A percentile compares a stretch with the other conserved stretches of the same genome.
Conservation (phyloP, 768 basidiomycete species). For the Arthromyces matolae region DNA sequence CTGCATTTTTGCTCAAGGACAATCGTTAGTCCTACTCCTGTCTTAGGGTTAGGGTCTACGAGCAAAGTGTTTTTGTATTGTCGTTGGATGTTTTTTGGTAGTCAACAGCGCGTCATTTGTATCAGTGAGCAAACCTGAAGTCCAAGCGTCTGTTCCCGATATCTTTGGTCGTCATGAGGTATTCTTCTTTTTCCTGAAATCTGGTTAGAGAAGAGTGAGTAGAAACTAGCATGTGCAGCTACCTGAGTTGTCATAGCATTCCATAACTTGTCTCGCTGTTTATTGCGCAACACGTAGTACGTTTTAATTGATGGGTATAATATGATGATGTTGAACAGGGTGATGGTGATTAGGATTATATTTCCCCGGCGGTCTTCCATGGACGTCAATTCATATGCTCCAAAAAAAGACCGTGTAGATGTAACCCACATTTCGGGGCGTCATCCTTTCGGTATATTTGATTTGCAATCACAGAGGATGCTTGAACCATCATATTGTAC, state of each 20-base stretch:
- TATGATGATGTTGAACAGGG: conserved; percentile 44
- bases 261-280: conserved; percentile 51
- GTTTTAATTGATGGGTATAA: conserved; percentile 52
- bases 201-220: too few relatives aligned
- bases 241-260: conserved; percentile 51
- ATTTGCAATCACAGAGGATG: conserved; percentile 39
- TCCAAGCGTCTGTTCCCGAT: conserved; percentile 59
- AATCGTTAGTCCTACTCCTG: conserved; percentile 2
- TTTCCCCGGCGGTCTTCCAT: conserved; percentile 55
- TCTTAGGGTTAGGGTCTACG: conserved; percentile 15
- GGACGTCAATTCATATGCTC: not conserved
- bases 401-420: not conserved
- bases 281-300: conserved; percentile 60
- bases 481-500: conserved; percentile 57
- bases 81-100: too few relatives aligned
- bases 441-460: conserved; percentile 60
- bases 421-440: conserved; percentile 47
- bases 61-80: too few relatives aligned
- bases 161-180: conserved; percentile 56
- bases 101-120: not conserved
- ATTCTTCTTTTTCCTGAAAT: conserved; percentile 51
- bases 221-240: conserved; percentile 11
- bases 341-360: conserved; percentile 48
- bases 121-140: conserved; percentile 54
- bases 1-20: not conserved